phyloP scores from a whole-genome alignment of 192 early-diverging fungal genomes.

The Thamnidium elegans region DNA sequence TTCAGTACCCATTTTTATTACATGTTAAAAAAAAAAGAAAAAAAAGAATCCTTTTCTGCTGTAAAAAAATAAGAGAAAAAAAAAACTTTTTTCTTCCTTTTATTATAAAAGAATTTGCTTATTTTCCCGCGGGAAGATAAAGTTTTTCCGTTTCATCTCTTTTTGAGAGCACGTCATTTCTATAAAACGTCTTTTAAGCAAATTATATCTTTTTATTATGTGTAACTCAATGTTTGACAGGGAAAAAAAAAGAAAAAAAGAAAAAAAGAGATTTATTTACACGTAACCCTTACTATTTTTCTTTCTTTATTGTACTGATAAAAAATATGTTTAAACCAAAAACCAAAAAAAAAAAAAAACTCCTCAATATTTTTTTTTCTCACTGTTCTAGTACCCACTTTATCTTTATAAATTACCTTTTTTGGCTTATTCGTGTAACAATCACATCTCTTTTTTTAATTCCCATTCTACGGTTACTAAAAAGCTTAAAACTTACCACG shows the following conservation, averaged over 20 bases:
- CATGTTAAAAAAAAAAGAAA: too few species aligned
- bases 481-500: not conserved
- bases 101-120: not conserved
- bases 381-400: not conserved
- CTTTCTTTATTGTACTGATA: too few species aligned
- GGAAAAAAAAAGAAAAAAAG: not conserved
- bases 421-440: too few species aligned
- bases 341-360: too few species aligned
- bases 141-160: not conserved
- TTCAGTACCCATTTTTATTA: too few species aligned
- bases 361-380: not conserved
- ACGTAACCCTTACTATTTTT: too few species aligned
- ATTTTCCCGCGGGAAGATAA: too few species aligned
- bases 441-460: too few species aligned
- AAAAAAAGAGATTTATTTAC: too few species aligned
- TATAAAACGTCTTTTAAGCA: not conserved
- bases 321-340: too few species aligned
- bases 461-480: constrained; percentile 1
- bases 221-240: constrained; percentile 1
- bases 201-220: not conserved
- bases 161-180: not conserved
- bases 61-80: not conserved
- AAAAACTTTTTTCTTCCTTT: not conserved
- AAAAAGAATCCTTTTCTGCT: too few species aligned
- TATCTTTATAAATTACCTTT: too few species aligned